Base-by-base conservation (phyloP, 352 stramenopile species). In the Globisporangium iwayamae region DNA sequence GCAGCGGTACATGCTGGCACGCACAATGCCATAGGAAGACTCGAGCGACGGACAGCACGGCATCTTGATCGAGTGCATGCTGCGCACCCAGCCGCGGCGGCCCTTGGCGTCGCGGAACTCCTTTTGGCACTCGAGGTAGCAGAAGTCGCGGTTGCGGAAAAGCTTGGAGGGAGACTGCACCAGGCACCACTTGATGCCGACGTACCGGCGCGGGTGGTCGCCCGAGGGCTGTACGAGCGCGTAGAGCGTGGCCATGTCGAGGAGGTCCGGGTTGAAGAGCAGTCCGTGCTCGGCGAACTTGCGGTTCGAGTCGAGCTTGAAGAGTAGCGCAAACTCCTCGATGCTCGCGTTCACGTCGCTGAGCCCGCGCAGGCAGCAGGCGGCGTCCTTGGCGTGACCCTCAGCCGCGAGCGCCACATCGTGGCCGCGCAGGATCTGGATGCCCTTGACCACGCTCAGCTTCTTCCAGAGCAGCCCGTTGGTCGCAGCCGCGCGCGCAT, bases 91-190 rank as follows among this genome's bases (percentile, higher is more conserved):
- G 10, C 81, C 81, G 1, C 75, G 60, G n/a, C 79, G 65, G 18
- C 87, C 87, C 34, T 70, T 60, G 1, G 75, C 63, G 56, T 94
- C 85, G 4, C 66, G 78, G 63, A 95, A 93, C 58, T 95, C 84
- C 50, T 95, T 91, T 46, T 93, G 86, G 61, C 82, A 93, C 72
- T 94, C 85, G 38, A 94, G 70, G 67, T 90, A 94, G 66, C 86
- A 94, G 28, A 94, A 91, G 54, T 94, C 86, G 58, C 84, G 70
- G 60, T 89, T 85, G 14, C 83, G 72, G 50, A 93, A 95, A 51
- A 91, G 67, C 32, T 75, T 75, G 2, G 78, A 89, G 1, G 86
- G 86, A 7, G 81, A 87, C n/a, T 87, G 79, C 18, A 91, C 76
- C 4, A 89, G 78, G 7, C 78, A 87, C 86, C 85, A 93, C 69